Conservation (phyloP, 176 grass and related monocot genomes). For the Cocos nucifera region DNA sequence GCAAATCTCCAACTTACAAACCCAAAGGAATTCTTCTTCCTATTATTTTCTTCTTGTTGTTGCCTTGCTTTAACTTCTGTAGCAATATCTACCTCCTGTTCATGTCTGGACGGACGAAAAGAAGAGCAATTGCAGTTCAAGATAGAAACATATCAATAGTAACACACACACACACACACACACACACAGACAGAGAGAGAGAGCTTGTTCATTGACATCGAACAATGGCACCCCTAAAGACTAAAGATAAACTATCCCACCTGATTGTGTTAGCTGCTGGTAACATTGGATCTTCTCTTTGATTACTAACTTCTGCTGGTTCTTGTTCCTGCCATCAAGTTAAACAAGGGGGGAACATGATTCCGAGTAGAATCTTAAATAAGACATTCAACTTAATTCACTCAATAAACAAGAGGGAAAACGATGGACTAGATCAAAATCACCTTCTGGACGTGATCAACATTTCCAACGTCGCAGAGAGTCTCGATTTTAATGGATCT, state of each 20-base stretch:
- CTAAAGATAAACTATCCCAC: background rate
- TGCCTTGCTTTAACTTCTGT: conserved; percentile 1
- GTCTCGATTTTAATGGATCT: conserved; percentile 45
- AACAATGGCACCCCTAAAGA: too few relatives aligned
- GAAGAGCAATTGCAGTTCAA: too few relatives aligned
- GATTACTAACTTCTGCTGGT: conserved; percentile 7
- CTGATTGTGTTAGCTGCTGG: background rate
- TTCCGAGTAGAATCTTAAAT: too few relatives aligned
- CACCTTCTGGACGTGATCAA: conserved; percentile 46
- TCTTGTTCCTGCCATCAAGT: conserved; percentile 14
- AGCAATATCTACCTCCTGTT: background rate
- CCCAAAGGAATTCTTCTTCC: conserved; percentile 20
- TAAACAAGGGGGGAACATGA: conserved; percentile 3
- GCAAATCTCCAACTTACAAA: conserved; percentile 20
- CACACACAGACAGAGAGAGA: too few relatives aligned
- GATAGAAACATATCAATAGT: too few relatives aligned
- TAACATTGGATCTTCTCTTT: conserved; percentile 4
- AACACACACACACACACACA: too few relatives aligned
- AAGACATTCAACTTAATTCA: too few relatives aligned
- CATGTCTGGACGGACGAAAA: conserved; percentile 13
- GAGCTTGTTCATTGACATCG: too few relatives aligned
- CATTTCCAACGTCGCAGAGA: conserved; percentile 49
- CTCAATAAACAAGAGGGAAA: too few relatives aligned
- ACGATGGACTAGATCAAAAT: background rate
- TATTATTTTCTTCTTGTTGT: conserved; percentile 9